A percentile compares a stretch with the other conserved stretches of the same genome.
These are phyloP conservation scores for Xylariomycetidae sp. DNA, from an alignment of 2,329 filamentous ascomycete genomes.

Conservation along the genomic window DNA sequence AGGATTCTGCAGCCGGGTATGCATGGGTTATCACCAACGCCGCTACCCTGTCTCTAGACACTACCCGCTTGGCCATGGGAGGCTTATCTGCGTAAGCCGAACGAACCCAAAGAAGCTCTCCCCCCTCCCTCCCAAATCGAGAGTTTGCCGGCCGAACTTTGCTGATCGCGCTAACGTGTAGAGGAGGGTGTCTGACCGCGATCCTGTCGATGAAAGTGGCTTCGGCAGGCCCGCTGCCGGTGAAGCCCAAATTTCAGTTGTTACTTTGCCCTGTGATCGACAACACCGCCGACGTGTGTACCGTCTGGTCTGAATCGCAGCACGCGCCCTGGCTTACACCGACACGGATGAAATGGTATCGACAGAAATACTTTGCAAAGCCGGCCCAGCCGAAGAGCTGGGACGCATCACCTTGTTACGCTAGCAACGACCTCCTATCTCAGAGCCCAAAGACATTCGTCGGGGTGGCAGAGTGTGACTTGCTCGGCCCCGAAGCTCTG, in stretches of 20 bases:
- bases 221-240: neutral
- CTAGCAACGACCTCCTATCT: conserved; percentile 11
- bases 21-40: conserved; percentile 4
- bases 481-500: conserved; percentile 28
- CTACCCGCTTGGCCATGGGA: conserved; percentile 2
- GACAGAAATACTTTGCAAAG: conserved; percentile 26
- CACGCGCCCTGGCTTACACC: conserved; percentile 30
- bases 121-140: no score
- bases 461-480: conserved; percentile 27
- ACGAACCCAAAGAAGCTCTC: no score
- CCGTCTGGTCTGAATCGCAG: conserved; percentile 10
- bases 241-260: conserved; percentile 4
- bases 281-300: conserved; percentile 25
- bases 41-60: neutral
- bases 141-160: no score
- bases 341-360: conserved; percentile 30
- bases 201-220: neutral
- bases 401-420: conserved; percentile 27
- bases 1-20: conserved; percentile 4
- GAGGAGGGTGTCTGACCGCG: neutral
- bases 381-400: conserved; percentile 18
- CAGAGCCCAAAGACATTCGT: conserved; percentile 28
- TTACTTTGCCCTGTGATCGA: conserved; percentile 30
- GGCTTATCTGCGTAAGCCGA: conserved; percentile 8
- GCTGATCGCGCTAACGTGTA: no score